Conservation (phyloP, 495 filamentous ascomycete genomes). For the Darksidea phi region DNA sequence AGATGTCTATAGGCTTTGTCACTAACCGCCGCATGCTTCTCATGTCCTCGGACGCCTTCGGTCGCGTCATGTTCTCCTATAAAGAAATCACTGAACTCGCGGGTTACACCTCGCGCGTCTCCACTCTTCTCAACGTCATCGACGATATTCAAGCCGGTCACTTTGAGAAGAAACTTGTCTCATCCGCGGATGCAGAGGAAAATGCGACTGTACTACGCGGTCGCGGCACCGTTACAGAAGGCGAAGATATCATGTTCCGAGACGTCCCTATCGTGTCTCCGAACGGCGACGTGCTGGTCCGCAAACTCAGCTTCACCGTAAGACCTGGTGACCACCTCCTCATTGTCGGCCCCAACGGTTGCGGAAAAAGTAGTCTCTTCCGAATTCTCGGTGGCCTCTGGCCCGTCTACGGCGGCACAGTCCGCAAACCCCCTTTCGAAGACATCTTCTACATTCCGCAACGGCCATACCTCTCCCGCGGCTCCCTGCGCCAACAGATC, state of each 20-base stretch:
- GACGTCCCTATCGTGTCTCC: slow-evolving; percentile 96
- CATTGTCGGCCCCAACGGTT: slow-evolving; percentile 95
- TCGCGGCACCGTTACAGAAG: slow-evolving; percentile 74
- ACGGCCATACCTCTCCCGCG: slow-evolving; percentile 85
- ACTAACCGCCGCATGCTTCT: slow-evolving; percentile 90
- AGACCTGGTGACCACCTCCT: slow-evolving; percentile 83
- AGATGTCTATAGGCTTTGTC: slow-evolving; percentile 62
- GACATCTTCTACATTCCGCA: slow-evolving; percentile 99
- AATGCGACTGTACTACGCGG: slow-evolving; percentile 77
- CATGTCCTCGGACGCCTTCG: slow-evolving; percentile 91
- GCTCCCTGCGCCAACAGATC: slow-evolving; percentile 88
- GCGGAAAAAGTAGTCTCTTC: slow-evolving; percentile 93
- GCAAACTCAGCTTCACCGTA: slow-evolving; percentile 80
- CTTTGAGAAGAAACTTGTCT: slow-evolving; percentile 95
- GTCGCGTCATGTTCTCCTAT: slow-evolving; percentile 96
- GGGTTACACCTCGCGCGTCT: slow-evolving; percentile 90
- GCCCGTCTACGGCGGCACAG: slow-evolving; percentile 96
- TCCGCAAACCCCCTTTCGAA: slow-evolving; percentile 81
- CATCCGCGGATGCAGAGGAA: slow-evolving; percentile 72
- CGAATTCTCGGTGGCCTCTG: slow-evolving; percentile 93
- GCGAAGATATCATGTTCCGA: slow-evolving; percentile 79
- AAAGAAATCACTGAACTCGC: slow-evolving; percentile 94
- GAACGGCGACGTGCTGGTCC: slow-evolving; percentile 88
- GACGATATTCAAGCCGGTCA: slow-evolving; percentile 83
- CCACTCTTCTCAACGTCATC: slow-evolving; percentile 87